Conservation (phyloP, 2,329 filamentous ascomycete species). For the Rhinocladiella similis region DNA sequence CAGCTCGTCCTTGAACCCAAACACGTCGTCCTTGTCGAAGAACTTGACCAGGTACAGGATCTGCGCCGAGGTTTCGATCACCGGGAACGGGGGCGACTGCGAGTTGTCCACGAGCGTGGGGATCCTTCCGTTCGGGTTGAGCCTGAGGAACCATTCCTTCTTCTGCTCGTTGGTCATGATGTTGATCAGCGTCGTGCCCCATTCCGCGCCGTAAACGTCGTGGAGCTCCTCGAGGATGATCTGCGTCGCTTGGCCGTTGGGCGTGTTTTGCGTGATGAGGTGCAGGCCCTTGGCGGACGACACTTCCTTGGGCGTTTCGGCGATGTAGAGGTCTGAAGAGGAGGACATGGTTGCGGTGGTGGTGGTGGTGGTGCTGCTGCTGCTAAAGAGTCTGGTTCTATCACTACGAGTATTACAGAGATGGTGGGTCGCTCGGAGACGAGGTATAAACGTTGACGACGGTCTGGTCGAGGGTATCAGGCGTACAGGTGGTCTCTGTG, state of each 20-base stretch:
- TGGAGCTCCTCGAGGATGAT: constrained; percentile 58
- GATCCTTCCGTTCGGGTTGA: constrained; percentile 42
- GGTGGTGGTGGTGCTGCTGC: background rate
- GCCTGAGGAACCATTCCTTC: constrained; percentile 47
- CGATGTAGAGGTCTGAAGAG: constrained; percentile 39
- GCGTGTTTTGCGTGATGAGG: constrained; percentile 52
- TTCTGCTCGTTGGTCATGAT: constrained; percentile 57
- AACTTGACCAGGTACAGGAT: constrained; percentile 55
- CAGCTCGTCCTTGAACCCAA: constrained; percentile 54
- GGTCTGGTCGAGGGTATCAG: too few species aligned
- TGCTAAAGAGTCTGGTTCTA: too few species aligned
- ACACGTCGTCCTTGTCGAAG: constrained; percentile 50
- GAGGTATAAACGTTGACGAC: too few species aligned
- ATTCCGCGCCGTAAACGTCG: constrained; percentile 51
- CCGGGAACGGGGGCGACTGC: constrained; percentile 50
- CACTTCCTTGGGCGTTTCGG: constrained; percentile 47
- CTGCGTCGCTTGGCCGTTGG: constrained; percentile 54
- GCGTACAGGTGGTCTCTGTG: too few species aligned
- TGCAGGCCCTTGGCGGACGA: constrained; percentile 54
- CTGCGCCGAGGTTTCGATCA: constrained; percentile 56
- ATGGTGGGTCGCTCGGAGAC: too few species aligned
- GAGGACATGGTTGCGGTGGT: constrained; percentile 36
- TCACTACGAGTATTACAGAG: too few species aligned
- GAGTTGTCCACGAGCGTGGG: constrained; percentile 54
- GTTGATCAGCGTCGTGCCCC: constrained; percentile 51